These are phyloP conservation scores for Eurotiales sp. DNA, from an alignment of 2,329 filamentous ascomycete species.

Conservation along the genomic window DNA sequence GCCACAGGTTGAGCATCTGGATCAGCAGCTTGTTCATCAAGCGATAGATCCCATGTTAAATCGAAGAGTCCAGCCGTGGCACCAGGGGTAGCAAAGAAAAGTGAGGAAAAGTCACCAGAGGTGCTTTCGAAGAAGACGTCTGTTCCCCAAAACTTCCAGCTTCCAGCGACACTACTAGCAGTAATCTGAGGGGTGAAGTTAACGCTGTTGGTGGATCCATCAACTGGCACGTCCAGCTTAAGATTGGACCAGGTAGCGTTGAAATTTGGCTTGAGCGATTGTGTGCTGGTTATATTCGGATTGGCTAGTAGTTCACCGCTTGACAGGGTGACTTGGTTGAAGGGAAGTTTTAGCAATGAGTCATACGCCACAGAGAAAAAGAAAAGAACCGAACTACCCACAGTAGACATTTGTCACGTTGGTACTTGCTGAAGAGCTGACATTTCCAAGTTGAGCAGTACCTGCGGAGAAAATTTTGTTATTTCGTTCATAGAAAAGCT, in stretches of 20 bases:
- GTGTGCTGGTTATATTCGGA: slow-evolving; percentile 6
- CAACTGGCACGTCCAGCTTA: not conserved
- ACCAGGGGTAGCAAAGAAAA: slow-evolving; percentile 5
- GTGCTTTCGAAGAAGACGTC: not conserved
- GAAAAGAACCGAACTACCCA: not conserved
- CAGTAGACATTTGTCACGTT: slow-evolving; percentile 10
- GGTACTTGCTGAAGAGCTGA: not conserved
- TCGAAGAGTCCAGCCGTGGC: not conserved
- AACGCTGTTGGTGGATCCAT: not conserved
- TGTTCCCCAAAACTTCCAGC: slow-evolving; percentile 2
- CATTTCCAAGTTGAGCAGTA: slow-evolving; percentile 1
- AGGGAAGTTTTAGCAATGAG: not conserved
- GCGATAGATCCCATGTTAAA: not conserved
- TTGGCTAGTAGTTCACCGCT: not conserved
- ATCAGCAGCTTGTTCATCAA: not conserved
- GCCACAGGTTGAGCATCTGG: not conserved
- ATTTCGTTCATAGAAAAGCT: not conserved
- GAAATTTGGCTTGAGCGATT: not conserved
- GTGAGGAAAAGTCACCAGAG: not conserved
- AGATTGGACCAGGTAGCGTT: slow-evolving; percentile 6
- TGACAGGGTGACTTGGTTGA: not conserved
- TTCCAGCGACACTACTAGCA: not conserved
- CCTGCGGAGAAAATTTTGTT: not conserved
- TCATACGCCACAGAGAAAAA: not conserved
- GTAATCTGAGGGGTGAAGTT: not conserved